Base-by-base conservation (phyloP, 192 early-diverging fungal species). In the Backusella psychrophila region DNA sequence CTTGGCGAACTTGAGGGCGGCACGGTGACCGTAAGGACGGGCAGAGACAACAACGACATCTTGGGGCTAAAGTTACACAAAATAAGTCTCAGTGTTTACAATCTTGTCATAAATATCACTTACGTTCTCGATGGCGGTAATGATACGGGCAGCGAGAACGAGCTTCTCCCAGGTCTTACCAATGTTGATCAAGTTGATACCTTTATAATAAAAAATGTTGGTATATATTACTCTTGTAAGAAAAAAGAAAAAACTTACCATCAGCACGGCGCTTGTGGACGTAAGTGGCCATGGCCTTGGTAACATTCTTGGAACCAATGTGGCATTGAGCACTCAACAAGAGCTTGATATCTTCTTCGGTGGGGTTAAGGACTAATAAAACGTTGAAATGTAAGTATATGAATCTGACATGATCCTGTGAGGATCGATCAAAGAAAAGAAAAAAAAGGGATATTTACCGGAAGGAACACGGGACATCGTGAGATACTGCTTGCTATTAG, bases 81-180 rank as follows among this genome's bases (percentile, higher is more conserved):
- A 39, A 8, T 77, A 44, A 70, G 65, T 41, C 9, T 49, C 9
- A 41, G 7, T 21, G 36, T 31, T 26, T 71, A 21, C 15, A 23
- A 33, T 33, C 17, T 23, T 31, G n/a, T n/a, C 11, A 33, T 7
- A 67, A n/a, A 35, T 36, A 9, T 11, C 36, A 78, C 77, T 72
- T 80, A 80, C 78, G 92, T 99, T 98, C 89, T 99, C 97, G 78
- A 99, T 94, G 86, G 97, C 92, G 71, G 95, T 95, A 78, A 99
- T 96, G 88, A 99, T 91, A 88, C 98, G 96, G 77, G 98, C 97
- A 81, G 98, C 98, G 74, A 99, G 87, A 52, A 99, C 90, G 68
- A 99, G 85, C 94, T 99, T 99, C 91, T 98, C 98, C 95, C 97
- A 99, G 86, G 98, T 99, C 93, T 99, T 99, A 80, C 93, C 95